phyloP scores from a whole-genome alignment of 768 basidiomycete genomes.

The Boletellus ananiceps region DNA sequence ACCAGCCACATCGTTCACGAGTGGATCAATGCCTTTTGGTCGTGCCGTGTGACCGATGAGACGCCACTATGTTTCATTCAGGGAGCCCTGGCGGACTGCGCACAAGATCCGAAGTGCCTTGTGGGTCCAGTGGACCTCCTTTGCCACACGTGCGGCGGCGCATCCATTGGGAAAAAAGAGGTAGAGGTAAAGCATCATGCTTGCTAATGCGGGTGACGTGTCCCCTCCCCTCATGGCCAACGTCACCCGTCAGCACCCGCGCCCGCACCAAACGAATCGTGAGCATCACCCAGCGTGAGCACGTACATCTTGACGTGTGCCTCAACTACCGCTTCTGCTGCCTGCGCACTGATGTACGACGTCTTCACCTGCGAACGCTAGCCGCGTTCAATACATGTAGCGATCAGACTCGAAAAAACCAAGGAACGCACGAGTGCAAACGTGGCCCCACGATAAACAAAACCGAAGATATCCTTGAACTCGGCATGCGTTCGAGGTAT shows the following conservation, averaged over 20 bases:
- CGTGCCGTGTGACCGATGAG: no score
- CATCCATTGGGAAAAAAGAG: no score
- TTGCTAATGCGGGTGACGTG: background rate
- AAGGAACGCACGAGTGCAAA: constrained; percentile 37
- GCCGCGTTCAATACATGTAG: background rate
- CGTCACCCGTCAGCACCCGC: background rate
- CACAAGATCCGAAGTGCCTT: no score
- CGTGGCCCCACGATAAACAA: constrained; percentile 36
- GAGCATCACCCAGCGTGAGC: background rate
- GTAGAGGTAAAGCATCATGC: background rate
- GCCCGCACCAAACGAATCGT: background rate
- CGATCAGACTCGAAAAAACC: background rate
- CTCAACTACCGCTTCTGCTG: constrained; percentile 32
- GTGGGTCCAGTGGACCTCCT: no score
- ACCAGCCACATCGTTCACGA: no score
- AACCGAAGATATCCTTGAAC: constrained; percentile 39
- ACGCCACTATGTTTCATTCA: no score
- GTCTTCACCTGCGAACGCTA: constrained; percentile 31
- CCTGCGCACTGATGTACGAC: constrained; percentile 18
- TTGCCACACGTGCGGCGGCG: no score
- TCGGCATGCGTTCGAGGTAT: constrained; percentile 35
- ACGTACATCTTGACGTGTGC: constrained; percentile 38
- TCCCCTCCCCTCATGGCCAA: background rate
- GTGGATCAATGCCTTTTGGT: no score
- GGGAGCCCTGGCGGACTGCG: no score